Evolutionary conservation across 495 filamentous ascomycete species (phyloP), one percentile per base, ranked within the genome.

Genomic region (Cryomyces antarcticus): DNA sequence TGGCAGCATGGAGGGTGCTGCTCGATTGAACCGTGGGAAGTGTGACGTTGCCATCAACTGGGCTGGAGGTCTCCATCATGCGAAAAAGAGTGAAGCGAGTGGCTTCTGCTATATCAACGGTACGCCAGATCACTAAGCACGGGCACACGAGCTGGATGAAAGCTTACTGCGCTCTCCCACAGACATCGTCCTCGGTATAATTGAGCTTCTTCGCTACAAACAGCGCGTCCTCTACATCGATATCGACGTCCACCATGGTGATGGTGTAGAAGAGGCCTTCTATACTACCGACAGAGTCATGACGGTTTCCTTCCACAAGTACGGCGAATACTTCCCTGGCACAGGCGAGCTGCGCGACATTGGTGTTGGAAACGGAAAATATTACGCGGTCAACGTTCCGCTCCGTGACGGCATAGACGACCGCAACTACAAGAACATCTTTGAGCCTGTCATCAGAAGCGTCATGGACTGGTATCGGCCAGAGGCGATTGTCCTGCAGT

Each of bases 21-120:
- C 85, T 5, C 72, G 92, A 31, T 62, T 97, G 39, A 93, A 95
- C 50, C 73, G 88, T 38, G 77, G 81, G 35, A 95, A 96, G 57
- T 94, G 88, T 61, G 92, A 97, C 56, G 84, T 96, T 49, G 89
- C 89, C 13, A 77, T 97, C 44, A 94, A 95, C 59, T 97, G 92
- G 92, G 86, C 88, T 43, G 89, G 89, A 39, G 89, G 89, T 31
- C 73, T 97, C 30, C 89, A 97, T 62, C 89, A 97, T 58, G 89
- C 89, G 29, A 96, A 97, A 58, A 88, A 93, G 61, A 85, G 82
- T 47, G 92, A 96, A 63, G 89, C 89, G 27, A 87, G 80, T 54
- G 89, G 89, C 11, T 97, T 97, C 62, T 97, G 89, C 62, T 97
- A 97, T 57, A 81, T 97, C 51, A 97, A 97, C 58, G 86, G 85